Evolutionary conservation across 1,284 basidiomycete genomes (phyloP).

Genomic region (Fomitopsis betulina): DNA sequence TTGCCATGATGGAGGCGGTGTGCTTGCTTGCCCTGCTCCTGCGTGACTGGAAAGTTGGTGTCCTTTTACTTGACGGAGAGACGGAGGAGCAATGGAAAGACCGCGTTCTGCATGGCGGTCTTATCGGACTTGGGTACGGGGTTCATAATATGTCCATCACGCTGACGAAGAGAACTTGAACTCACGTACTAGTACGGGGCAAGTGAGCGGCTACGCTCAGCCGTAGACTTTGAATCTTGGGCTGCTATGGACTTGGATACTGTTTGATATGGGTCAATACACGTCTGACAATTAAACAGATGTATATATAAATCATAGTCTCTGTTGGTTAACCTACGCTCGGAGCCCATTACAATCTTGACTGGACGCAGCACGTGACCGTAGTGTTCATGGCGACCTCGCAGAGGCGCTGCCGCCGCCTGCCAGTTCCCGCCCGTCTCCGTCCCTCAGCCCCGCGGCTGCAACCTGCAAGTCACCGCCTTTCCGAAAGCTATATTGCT

Average conservation of each 20-base stretch:
- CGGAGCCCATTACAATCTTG: too few species aligned
- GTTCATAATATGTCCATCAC: neutral
- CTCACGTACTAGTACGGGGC: too few species aligned
- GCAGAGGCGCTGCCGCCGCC: neutral
- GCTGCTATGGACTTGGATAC: too few species aligned
- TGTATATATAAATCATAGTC: too few species aligned
- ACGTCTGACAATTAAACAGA: too few species aligned
- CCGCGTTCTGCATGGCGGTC: slow-evolving; percentile 1
- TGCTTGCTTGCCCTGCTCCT: slow-evolving; percentile 24
- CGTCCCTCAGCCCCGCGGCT: neutral
- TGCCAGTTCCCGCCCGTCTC: neutral
- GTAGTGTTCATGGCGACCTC: slow-evolving; percentile 13
- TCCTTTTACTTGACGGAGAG: slow-evolving; percentile 9
- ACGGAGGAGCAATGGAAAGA: slow-evolving; percentile 10
- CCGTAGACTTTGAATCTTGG: too few species aligned
- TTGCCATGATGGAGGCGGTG: slow-evolving; percentile 26
- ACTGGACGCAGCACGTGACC: slow-evolving; percentile 11
- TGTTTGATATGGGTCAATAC: too few species aligned
- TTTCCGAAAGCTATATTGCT: neutral
- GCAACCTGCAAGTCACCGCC: neutral
- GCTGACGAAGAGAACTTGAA: too few species aligned
- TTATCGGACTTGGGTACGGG: slow-evolving; percentile 4
- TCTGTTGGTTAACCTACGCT: too few species aligned
- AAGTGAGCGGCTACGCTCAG: too few species aligned
- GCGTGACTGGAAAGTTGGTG: slow-evolving; percentile 23